Evolutionary conservation across 163 green algal genomes (phyloP).

Genomic region (Chlamydomonas reinhardtii): DNA sequence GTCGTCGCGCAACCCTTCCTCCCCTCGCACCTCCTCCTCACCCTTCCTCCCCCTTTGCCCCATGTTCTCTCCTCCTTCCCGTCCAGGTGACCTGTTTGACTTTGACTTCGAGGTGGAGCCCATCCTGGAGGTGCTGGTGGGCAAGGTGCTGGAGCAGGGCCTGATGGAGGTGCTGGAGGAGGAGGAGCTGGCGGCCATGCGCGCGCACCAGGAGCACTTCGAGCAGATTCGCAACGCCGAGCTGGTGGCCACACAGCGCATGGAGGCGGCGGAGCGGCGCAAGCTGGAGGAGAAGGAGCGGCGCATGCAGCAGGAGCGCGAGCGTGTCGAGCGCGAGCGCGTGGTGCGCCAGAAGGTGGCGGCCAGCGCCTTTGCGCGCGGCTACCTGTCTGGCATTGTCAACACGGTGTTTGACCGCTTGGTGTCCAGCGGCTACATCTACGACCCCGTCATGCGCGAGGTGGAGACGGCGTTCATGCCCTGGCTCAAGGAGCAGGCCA

Average conservation of each 20-base stretch:
- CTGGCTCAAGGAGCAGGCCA: conserved; percentile 76
- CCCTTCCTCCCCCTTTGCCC: too few relatives aligned
- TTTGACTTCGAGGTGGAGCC: conserved; percentile 94
- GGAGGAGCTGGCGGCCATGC: conserved; percentile 88
- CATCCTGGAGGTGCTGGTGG: conserved; percentile 90
- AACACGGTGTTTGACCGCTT: conserved; percentile 78
- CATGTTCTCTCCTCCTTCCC: neutral
- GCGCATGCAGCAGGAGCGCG: conserved; percentile 73
- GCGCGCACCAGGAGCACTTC: conserved; percentile 88
- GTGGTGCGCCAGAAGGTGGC: conserved; percentile 84
- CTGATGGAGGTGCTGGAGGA: conserved; percentile 93
- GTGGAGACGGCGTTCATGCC: conserved; percentile 83
- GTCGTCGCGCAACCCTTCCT: too few relatives aligned
- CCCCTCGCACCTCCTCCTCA: too few relatives aligned
- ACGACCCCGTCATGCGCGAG: conserved; percentile 85
- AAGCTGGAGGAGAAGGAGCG: conserved; percentile 87
- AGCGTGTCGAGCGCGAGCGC: conserved; percentile 76
- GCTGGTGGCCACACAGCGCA: conserved; percentile 85
- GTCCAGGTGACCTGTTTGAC: conserved; percentile 88
- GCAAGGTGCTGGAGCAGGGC: conserved; percentile 91
- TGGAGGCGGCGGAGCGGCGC: conserved; percentile 87
- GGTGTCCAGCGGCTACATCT: conserved; percentile 81
- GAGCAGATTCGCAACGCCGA: conserved; percentile 84
- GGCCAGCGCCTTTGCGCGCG: conserved; percentile 80
- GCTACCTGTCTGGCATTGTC: conserved; percentile 86